A percentile compares a stretch with the other conserved stretches of the same genome.
Evolutionary conservation across 2,329 filamentous ascomycete genomes (phyloP).

Genomic region (Aspergillus proliferans): DNA sequence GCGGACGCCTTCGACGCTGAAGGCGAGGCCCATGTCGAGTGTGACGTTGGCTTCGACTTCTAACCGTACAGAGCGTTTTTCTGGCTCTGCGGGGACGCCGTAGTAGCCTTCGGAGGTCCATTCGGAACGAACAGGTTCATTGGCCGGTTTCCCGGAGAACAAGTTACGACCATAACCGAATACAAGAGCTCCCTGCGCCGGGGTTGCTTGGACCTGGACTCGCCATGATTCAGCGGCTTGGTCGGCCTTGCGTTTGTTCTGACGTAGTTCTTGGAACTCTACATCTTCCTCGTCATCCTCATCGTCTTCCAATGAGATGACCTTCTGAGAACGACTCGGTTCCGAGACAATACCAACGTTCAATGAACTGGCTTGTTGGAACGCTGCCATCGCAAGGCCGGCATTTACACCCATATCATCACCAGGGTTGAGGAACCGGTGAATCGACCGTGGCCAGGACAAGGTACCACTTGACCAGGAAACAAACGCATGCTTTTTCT

Average conservation of each 20-base stretch:
- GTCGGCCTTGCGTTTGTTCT: constrained; percentile 14
- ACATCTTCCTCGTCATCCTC: constrained; percentile 21
- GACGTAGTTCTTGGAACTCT: constrained; percentile 13
- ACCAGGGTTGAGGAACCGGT: constrained; percentile 18
- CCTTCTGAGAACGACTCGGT: constrained; percentile 13
- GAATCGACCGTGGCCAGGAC: constrained; percentile 26
- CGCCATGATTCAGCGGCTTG: constrained; percentile 30
- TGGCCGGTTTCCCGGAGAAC: constrained; percentile 29
- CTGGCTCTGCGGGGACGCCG: constrained; percentile 21
- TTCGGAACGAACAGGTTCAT: constrained; percentile 30
- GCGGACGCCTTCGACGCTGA: constrained; percentile 32
- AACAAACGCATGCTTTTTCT: constrained; percentile 24
- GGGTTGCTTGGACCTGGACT: constrained; percentile 23
- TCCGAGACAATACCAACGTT: constrained; percentile 29
- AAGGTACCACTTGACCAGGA: constrained; percentile 35
- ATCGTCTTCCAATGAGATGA: constrained; percentile 10
- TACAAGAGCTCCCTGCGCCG: constrained; percentile 21
- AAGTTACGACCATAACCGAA: constrained; percentile 33
- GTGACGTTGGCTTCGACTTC: constrained; percentile 24
- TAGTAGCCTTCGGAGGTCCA: constrained; percentile 38
- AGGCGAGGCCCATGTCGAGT: constrained; percentile 24
- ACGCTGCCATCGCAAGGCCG: constrained; percentile 12
- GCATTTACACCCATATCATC: constrained; percentile 18
- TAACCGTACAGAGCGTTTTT: constrained; percentile 28
- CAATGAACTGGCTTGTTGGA: constrained; percentile 23